Percentiles rank a stretch among this genome's conserved stretches.
phyloP scores from a whole-genome alignment of 1,139 yeast genomes.

The Kurtzmaniella quercitrusa region DNA sequence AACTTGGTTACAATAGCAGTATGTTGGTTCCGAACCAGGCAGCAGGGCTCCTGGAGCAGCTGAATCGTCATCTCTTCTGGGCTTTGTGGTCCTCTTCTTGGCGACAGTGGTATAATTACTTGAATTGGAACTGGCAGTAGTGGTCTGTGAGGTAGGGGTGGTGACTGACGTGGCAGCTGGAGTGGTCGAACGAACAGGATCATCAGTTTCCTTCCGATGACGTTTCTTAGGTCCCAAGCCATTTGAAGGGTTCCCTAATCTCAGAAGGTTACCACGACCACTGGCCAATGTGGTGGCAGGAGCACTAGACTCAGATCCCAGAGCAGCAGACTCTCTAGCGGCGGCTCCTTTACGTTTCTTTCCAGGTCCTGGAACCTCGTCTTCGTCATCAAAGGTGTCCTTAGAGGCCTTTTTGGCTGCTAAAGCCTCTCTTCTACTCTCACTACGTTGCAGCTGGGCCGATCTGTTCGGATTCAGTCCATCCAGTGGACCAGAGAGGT shows the following conservation, averaged over 20 bases:
- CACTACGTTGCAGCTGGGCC: constrained; percentile 70
- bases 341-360: constrained; percentile 17
- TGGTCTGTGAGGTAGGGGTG: background rate
- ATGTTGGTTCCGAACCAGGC: constrained; percentile 62
- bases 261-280: constrained; percentile 33
- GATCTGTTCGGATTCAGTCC: constrained; percentile 39
- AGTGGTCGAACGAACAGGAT: constrained; percentile 15
- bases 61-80: constrained; percentile 25
- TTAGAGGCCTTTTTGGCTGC: constrained; percentile 73
- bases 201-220: constrained; percentile 17
- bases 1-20: constrained; percentile 94
- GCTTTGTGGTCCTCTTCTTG: constrained; percentile 24
- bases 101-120: constrained; percentile 37
- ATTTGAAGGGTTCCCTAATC: background rate
- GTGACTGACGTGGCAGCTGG: constrained; percentile 9
- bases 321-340: constrained; percentile 18
- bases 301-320: constrained; percentile 13
- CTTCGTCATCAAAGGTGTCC: constrained; percentile 36
- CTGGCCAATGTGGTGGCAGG: constrained; percentile 13
- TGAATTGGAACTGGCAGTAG: constrained; percentile 31
- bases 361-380: constrained; percentile 9
- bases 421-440: constrained; percentile 84
- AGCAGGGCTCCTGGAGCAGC: background rate
- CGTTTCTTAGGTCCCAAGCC: constrained; percentile 13
- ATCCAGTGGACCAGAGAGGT: constrained; percentile 40